A percentile compares a stretch with the other conserved stretches of the same genome.
phyloP scores from a whole-genome alignment of 768 basidiomycete genomes.

The Xerocomus brunneocitrinus region DNA sequence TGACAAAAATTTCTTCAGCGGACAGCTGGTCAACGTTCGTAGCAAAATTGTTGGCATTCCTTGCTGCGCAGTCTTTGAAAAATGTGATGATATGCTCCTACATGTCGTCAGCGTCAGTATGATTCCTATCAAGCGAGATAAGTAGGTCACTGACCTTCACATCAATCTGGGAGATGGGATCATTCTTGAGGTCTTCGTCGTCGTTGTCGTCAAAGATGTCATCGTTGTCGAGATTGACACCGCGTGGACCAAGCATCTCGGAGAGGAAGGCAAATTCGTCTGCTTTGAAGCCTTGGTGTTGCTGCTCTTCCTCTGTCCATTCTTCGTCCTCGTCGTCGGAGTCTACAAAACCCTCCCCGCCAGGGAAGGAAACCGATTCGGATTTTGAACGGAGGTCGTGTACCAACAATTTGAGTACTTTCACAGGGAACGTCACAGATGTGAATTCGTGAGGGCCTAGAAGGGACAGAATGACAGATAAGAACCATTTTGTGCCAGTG shows the following conservation, averaged over 20 bases:
- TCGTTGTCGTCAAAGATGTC: slow-evolving; percentile 67
- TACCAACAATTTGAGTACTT: slow-evolving; percentile 85
- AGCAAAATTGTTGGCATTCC: slow-evolving; percentile 60
- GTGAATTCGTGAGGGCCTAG: slow-evolving; percentile 86
- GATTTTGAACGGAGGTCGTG: slow-evolving; percentile 79
- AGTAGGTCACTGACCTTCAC: slow-evolving; percentile 46
- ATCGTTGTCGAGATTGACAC: slow-evolving; percentile 72
- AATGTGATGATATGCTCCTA: slow-evolving; percentile 70
- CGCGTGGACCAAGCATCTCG: slow-evolving; percentile 73
- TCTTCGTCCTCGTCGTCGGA: slow-evolving; percentile 88
- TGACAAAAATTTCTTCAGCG: slow-evolving; percentile 66
- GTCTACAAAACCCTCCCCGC: slow-evolving; percentile 55
- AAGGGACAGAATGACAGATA: slow-evolving; percentile 14
- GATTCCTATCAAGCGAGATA: slow-evolving; percentile 13
- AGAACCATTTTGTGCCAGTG: slow-evolving; percentile 11
- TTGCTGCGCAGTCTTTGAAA: slow-evolving; percentile 61
- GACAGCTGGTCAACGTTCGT: slow-evolving; percentile 60
- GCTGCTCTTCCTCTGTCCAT: slow-evolving; percentile 88
- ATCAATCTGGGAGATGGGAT: slow-evolving; percentile 84
- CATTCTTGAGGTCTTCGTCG: slow-evolving; percentile 85
- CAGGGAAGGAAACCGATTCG: slow-evolving; percentile 63
- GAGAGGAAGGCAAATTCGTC: slow-evolving; percentile 85
- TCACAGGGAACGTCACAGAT: slow-evolving; percentile 81
- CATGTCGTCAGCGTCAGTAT: neutral
- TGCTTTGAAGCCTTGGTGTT: slow-evolving; percentile 53